Evolutionary conservation across 2,329 filamentous ascomycete genomes (phyloP), one percentile per base, ranked within the genome.

Genomic region (Blastomyces percursus): DNA sequence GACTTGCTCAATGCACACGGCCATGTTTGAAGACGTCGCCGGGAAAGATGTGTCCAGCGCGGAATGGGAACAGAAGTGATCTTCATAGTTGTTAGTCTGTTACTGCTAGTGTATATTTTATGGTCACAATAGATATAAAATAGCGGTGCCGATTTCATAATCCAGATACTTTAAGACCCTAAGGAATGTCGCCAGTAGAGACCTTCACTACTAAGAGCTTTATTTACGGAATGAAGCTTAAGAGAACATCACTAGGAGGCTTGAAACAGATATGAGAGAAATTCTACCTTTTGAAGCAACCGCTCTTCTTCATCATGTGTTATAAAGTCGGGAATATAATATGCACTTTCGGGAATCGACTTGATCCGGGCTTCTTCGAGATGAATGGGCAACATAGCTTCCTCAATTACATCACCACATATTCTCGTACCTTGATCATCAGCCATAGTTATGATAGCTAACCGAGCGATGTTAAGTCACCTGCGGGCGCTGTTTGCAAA

Each of bases 261-360:
- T n/a, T 16, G 38, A 42, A 58, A 32, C 12, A 32, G 24, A 46
- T n/a, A 44, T 8, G 21, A 38, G 12, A 38, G 9, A 35, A 35
- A 6, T 2, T 69, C 56, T 69, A 89, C 89, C 80, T 90, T 94
- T 61, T 84, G 77, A 57, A 96, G 77, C 8, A 96, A 83, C 8
- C 77, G 71, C 40, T 78, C 73, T 76, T 96, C 91, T 75, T 96
- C 91, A 54, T 87, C 83, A 61, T 79, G 74, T 4, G 82, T 87
- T 72, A 97, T 88, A 77, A 96, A 96, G 72, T 92, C 80, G 8
- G 91, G 82, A 63, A 96, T 87, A 76, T 97, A 96, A 78, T 87
- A 96, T 61, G 90, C 89, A 42, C 70, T 71, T 3, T 69, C 66
- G 0, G 75, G 72, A 46, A 77, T 64, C 11, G 66, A 66, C 5